Conservation (phyloP, 148 eudicot genomes). For the Nepenthes mirabilis region DNA sequence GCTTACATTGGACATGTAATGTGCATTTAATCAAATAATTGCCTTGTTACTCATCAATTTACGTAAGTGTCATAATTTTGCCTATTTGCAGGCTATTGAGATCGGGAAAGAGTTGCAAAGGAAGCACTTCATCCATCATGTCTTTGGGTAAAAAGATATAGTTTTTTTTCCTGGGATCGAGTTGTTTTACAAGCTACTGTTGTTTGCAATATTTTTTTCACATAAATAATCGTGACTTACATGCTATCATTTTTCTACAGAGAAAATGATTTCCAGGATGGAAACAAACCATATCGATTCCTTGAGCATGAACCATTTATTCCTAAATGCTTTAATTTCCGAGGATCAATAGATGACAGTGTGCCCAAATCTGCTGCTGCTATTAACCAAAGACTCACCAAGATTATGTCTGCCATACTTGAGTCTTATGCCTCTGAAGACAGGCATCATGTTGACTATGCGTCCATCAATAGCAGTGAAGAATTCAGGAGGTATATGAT, state of each 20-base stretch:
- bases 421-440: constrained; percentile 90
- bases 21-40: background rate
- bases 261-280: constrained; percentile 66
- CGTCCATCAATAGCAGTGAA: constrained; percentile 81
- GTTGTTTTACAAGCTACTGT: background rate
- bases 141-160: constrained; percentile 44
- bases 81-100: constrained; percentile 53
- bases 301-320: constrained; percentile 86
- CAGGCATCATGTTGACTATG: constrained; percentile 45
- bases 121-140: constrained; percentile 83
- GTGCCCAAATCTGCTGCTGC: constrained; percentile 49
- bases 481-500: constrained; percentile 66
- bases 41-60: background rate
- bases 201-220: background rate
- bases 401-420: constrained; percentile 74
- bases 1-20: too few species aligned
- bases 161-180: background rate
- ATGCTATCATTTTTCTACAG: constrained; percentile 18
- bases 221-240: background rate
- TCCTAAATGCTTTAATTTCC: constrained; percentile 66
- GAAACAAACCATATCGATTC: constrained; percentile 55
- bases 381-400: constrained; percentile 43
- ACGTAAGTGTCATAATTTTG: background rate
- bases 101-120: constrained; percentile 57
- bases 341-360: constrained; percentile 53